phyloP scores from a whole-genome alignment of 768 basidiomycete species.

The Gloeopeniophorella convolvens region DNA sequence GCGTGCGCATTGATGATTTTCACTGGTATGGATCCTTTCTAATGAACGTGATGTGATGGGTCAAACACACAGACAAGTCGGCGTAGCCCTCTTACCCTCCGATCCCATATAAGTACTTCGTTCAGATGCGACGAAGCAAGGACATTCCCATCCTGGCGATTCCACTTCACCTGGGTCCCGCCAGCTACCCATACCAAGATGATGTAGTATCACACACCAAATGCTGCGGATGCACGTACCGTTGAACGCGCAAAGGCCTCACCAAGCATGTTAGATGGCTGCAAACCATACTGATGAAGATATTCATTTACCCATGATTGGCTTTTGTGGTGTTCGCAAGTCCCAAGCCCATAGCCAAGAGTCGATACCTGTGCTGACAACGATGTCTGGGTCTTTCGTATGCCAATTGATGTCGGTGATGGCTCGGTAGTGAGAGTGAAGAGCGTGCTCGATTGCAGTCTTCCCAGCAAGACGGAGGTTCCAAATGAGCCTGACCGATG shows the following conservation, averaged over 20 bases:
- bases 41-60: background rate
- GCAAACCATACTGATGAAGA: background rate
- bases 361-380: constrained; percentile 89
- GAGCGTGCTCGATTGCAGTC: constrained; percentile 76
- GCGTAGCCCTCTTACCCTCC: constrained; percentile 51
- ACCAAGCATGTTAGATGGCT: background rate
- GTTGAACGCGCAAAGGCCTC: constrained; percentile 55
- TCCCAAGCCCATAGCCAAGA: constrained; percentile 97
- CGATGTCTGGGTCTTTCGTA: constrained; percentile 71
- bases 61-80: background rate
- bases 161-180: constrained; percentile 98
- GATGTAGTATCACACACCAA: background rate
- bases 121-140: constrained; percentile 87
- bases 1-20: constrained; percentile 71
- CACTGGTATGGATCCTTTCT: constrained; percentile 88
- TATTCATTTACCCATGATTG: constrained; percentile 50
- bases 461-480: constrained; percentile 72
- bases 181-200: constrained; percentile 44
- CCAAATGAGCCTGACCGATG: constrained; percentile 72
- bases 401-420: constrained; percentile 99
- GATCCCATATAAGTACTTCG: constrained; percentile 90
- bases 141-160: constrained; percentile 76
- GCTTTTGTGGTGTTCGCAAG: constrained; percentile 47
- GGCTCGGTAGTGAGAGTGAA: constrained; percentile 87
- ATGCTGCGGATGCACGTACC: constrained; percentile 28